Evolutionary conservation across 2,329 filamentous ascomycete species (phyloP).

Genomic region (Drechslerella dactyloides): DNA sequence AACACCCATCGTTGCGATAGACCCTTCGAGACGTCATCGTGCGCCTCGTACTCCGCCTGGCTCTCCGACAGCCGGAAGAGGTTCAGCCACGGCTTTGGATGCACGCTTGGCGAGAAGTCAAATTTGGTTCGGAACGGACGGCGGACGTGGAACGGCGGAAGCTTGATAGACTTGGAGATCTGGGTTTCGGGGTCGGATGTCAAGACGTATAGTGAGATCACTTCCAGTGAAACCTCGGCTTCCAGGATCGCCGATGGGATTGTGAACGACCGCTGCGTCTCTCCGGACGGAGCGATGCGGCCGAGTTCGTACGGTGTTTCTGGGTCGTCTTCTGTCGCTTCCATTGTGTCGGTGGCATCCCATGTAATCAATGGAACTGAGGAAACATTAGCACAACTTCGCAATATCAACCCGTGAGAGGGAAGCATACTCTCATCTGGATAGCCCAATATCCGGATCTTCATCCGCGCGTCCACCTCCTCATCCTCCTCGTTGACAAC

Average conservation of each 20-base stretch:
- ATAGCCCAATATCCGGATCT: conserved; percentile 70
- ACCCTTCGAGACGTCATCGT: conserved; percentile 63
- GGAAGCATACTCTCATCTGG: conserved; percentile 55
- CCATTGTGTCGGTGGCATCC: conserved; percentile 36
- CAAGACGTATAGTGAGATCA: conserved; percentile 73
- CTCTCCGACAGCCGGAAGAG: conserved; percentile 68
- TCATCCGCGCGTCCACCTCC: conserved; percentile 73
- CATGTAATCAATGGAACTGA: conserved; percentile 43
- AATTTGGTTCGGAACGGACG: conserved; percentile 88
- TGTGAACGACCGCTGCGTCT: conserved; percentile 49
- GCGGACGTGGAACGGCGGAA: conserved; percentile 74
- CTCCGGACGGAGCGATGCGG: conserved; percentile 31
- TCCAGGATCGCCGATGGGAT: conserved; percentile 53
- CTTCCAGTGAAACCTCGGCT: conserved; percentile 54
- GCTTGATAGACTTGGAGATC: conserved; percentile 73
- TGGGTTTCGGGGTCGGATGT: conserved; percentile 79
- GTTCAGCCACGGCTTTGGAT: conserved; percentile 81
- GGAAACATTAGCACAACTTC: conserved; percentile 19
- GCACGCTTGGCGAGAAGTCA: conserved; percentile 79
- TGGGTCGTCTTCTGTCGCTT: conserved; percentile 32
- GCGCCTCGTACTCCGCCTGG: conserved; percentile 53
- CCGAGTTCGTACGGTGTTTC: conserved; percentile 40
- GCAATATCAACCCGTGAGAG: conserved; percentile 4
- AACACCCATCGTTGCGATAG: conserved; percentile 83
- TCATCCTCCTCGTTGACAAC: conserved; percentile 84